These are phyloP conservation scores for Penicillium brevicompactum DNA, from an alignment of 2,329 filamentous ascomycete genomes.

Conservation along the genomic window DNA sequence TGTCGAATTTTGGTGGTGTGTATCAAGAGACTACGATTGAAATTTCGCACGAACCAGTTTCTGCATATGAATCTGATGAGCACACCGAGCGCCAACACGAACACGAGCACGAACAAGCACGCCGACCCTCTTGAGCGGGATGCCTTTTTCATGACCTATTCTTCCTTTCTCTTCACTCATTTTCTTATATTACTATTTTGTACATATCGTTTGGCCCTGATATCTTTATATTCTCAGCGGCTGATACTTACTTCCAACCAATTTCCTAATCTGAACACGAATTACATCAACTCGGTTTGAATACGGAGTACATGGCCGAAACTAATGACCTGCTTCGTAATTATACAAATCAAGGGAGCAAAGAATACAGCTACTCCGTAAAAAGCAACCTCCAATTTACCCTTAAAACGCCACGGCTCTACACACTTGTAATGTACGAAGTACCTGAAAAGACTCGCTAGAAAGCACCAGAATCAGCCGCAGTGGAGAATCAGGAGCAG, in stretches of 20 bases:
- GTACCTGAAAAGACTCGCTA: not conserved
- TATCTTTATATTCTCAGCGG: not conserved
- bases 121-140: not conserved
- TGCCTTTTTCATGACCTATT: not conserved
- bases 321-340: not conserved
- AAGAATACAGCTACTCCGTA: not conserved
- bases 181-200: slow-evolving; percentile 1
- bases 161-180: not conserved
- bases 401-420: not conserved
- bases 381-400: no score
- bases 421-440: not conserved
- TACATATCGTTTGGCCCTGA: slow-evolving; percentile 4
- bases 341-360: not conserved
- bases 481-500: not conserved
- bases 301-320: not conserved
- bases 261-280: not conserved
- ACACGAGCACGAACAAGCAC: not conserved
- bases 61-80: slow-evolving; percentile 11
- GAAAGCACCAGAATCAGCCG: not conserved
- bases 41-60: slow-evolving; percentile 38
- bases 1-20: slow-evolving; percentile 37
- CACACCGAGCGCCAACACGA: slow-evolving; percentile 1
- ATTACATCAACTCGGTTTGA: not conserved
- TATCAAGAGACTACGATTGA: slow-evolving; percentile 48
- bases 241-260: not conserved